Base-by-base conservation (phyloP, 1,139 yeast genomes). In the Debaryomyces nepalensis region DNA sequence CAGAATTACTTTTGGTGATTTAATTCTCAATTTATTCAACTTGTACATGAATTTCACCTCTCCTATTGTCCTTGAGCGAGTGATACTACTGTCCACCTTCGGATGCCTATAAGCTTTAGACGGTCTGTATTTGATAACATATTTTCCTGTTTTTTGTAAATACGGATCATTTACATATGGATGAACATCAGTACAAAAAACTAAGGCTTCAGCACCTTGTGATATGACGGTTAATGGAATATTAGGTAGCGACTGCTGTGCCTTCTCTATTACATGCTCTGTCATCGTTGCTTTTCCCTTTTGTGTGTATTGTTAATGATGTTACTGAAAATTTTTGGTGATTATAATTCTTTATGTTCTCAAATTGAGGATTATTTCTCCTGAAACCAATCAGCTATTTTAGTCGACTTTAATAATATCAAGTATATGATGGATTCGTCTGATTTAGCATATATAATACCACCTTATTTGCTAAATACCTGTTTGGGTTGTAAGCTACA, bases 171-270 rank as follows among this genome's bases (percentile, higher is more conserved):
- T 70, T 24, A 75, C 57, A 57, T 84, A 90, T 11, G 97, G 97
- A 60, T 89, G 97, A 2, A 63, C 61, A 0, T 60, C 45, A 0
- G 95, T 78, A 23, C 71, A 64, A 60, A 86, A 88, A 2, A 90
- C 93, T 16, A 88, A 73, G 0, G 97, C 97, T 58, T 91, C 98
- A 0, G 98, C 97, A n/a, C 98, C 98, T 59, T 91, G 98, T 0
- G 96, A 87, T 2, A 88, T 69, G 32, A 82, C 71, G 2, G 63
- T 56, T 9, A 84, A 53, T 3, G 81, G 78, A 24, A 82, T 65
- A 40, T 75, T 66, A 2, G 77, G 71, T 39, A 84, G 53, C 42
- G 72, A 63, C 5, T 52, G 42, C 45, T 73, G 62, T 2, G 82
- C 82, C 39, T 64, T 59, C 7, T 58, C 61, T 19, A 77, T 51